These are phyloP conservation scores for Artomyces pyxidatus DNA, from an alignment of 768 basidiomycete genomes.

Conservation along the genomic window DNA sequence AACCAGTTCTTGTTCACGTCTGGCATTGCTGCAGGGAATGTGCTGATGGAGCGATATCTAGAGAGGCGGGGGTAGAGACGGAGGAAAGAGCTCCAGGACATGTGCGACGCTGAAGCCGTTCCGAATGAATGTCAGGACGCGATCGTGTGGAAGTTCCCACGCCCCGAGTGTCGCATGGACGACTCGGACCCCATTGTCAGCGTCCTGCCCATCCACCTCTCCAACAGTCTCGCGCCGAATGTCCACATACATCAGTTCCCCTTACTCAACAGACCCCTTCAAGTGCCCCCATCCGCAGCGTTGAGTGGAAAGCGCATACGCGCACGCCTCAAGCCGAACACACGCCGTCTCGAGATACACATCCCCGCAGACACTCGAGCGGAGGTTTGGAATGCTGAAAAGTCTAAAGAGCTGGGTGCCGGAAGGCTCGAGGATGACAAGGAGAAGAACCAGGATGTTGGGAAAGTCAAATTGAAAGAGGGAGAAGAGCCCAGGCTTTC, in stretches of 20 bases:
- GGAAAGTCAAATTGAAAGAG: conserved; percentile 21
- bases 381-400: conserved; percentile 76
- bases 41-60: too few species aligned
- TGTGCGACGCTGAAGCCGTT: too few species aligned
- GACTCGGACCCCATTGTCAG: conserved; percentile 55
- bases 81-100: too few species aligned
- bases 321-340: conserved; percentile 60
- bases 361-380: conserved; percentile 73
- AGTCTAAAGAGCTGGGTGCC: conserved; percentile 53
- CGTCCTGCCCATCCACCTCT: conserved; percentile 65
- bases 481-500: conserved; percentile 40
- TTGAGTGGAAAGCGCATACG: conserved; percentile 69
- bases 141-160: too few species aligned
- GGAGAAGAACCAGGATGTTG: conserved; percentile 62
- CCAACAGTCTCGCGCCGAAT: conserved; percentile 50
- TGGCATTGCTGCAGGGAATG: too few species aligned
- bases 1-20: conserved; percentile 11
- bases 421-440: conserved; percentile 68
- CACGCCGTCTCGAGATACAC: conserved; percentile 64
- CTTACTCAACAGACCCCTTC: conserved; percentile 62
- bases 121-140: too few species aligned
- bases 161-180: conserved; percentile 8
- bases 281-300: conserved; percentile 66
- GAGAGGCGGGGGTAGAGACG: too few species aligned
- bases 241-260: conserved; percentile 81